A percentile compares a stretch with the other conserved stretches of the same genome.
These are phyloP conservation scores for Pseudocercospora fijiensis DNA, from an alignment of 2,329 filamentous ascomycete species.

Conservation along the genomic window DNA sequence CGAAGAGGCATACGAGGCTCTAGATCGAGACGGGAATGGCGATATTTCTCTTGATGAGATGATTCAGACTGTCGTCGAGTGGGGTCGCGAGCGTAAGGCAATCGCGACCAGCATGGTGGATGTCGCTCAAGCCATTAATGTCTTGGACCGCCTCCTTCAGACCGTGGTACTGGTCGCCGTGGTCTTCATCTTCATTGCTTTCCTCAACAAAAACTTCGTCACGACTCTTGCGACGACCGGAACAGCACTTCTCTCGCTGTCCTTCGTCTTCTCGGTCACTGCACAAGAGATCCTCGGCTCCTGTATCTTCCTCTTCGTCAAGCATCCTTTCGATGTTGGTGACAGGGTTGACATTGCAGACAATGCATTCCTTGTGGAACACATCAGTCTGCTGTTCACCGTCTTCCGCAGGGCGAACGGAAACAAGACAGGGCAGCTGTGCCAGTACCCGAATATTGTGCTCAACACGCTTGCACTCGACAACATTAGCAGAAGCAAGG, in stretches of 20 bases:
- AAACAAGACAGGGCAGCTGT: conserved; percentile 63
- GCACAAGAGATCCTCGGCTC: conserved; percentile 95
- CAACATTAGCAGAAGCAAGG: conserved; percentile 85
- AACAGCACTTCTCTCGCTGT: conserved; percentile 89
- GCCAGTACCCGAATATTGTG: conserved; percentile 84
- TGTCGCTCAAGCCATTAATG: conserved; percentile 88
- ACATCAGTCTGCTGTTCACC: conserved; percentile 90
- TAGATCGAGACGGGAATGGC: conserved; percentile 87
- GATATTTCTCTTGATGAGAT: conserved; percentile 96
- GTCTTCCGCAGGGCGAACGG: conserved; percentile 82
- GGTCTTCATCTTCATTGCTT: conserved; percentile 65
- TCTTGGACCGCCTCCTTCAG: conserved; percentile 82
- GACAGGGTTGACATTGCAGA: conserved; percentile 79
- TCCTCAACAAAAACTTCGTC: conserved; percentile 82
- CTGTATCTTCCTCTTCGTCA: conserved; percentile 98
- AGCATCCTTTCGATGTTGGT: conserved; percentile 95
- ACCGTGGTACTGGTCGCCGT: conserved; percentile 77
- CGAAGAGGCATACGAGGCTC: conserved; percentile 75
- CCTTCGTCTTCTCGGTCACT: conserved; percentile 91
- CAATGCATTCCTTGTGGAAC: conserved; percentile 77
- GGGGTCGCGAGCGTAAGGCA: conserved; percentile 81
- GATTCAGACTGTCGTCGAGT: conserved; percentile 80
- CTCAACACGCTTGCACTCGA: conserved; percentile 94
- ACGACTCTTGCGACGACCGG: conserved; percentile 86
- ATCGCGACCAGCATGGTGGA: conserved; percentile 95